phyloP scores from a whole-genome alignment of 345 rosid species.

The Pistacia atlantica region DNA sequence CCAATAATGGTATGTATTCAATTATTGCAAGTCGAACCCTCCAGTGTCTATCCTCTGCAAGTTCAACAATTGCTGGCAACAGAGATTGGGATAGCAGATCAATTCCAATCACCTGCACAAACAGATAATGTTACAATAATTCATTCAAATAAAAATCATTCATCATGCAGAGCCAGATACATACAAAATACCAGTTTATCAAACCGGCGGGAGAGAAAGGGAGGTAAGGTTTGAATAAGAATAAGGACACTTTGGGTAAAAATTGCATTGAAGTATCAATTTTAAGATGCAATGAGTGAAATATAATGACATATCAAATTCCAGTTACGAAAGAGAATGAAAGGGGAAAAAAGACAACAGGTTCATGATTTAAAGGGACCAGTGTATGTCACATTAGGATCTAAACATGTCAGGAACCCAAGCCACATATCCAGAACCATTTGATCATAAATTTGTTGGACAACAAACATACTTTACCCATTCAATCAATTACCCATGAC shows the following conservation, averaged over 20 bases:
- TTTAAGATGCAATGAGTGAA: background rate
- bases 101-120: constrained; percentile 59
- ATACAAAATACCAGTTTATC: background rate
- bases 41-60: constrained; percentile 72
- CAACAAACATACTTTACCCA: background rate
- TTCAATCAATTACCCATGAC: background rate
- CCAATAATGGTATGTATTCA: constrained; percentile 62
- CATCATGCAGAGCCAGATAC: background rate
- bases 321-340: background rate
- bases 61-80: constrained; percentile 65
- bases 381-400: background rate
- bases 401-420: background rate
- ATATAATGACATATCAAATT: too few species aligned
- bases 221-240: background rate
- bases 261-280: background rate
- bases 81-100: constrained; percentile 65
- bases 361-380: background rate
- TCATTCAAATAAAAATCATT: background rate
- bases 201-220: background rate
- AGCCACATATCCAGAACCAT: background rate
- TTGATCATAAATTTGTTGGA: background rate
- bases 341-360: background rate
- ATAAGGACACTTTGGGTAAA: background rate
- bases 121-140: background rate
- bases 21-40: constrained; percentile 71